Percentiles rank a stretch among this genome's conserved stretches.
Conservation (phyloP, 1,139 yeast genomes). For the Blastobotrys petasosporus region DNA sequence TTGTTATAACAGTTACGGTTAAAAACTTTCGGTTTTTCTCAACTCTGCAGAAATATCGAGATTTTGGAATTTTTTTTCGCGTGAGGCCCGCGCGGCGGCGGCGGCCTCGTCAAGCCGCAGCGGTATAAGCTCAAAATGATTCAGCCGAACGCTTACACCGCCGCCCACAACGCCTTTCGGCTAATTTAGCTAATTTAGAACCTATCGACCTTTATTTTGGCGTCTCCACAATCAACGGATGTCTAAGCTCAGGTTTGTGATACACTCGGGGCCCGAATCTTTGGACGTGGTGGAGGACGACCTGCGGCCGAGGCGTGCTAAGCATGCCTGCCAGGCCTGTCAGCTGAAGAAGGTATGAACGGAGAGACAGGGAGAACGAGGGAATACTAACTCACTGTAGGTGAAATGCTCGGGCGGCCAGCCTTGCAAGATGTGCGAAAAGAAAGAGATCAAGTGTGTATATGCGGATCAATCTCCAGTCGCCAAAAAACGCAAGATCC, state of each 20-base stretch:
- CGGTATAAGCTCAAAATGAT: too few relatives aligned
- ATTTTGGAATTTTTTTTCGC: neutral
- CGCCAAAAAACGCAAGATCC: constrained; percentile 14
- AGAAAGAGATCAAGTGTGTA: constrained; percentile 17
- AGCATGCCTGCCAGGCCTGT: constrained; percentile 17
- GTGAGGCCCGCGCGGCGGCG: neutral
- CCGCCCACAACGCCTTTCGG: too few relatives aligned
- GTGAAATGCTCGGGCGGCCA: constrained; percentile 20
- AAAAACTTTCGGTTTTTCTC: too few relatives aligned
- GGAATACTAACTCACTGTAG: constrained; percentile 7
- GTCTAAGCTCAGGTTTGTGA: constrained; percentile 18
- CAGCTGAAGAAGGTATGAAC: constrained; percentile 14
- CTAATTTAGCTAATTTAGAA: too few relatives aligned
- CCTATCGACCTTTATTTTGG: too few relatives aligned
- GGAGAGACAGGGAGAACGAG: neutral
- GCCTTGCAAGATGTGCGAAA: constrained; percentile 18
- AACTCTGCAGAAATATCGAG: too few relatives aligned
- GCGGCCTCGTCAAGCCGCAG: too few relatives aligned
- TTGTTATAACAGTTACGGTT: too few relatives aligned
- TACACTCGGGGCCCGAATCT: constrained; percentile 14
- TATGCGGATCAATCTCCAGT: constrained; percentile 7
- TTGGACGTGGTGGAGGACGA: constrained; percentile 2
- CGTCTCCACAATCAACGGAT: constrained; percentile 6
- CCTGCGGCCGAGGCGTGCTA: constrained; percentile 17
- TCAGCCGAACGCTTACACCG: too few relatives aligned